Conservation (phyloP, 2,329 filamentous ascomycete species). For the Hymenoscyphus scutula region DNA sequence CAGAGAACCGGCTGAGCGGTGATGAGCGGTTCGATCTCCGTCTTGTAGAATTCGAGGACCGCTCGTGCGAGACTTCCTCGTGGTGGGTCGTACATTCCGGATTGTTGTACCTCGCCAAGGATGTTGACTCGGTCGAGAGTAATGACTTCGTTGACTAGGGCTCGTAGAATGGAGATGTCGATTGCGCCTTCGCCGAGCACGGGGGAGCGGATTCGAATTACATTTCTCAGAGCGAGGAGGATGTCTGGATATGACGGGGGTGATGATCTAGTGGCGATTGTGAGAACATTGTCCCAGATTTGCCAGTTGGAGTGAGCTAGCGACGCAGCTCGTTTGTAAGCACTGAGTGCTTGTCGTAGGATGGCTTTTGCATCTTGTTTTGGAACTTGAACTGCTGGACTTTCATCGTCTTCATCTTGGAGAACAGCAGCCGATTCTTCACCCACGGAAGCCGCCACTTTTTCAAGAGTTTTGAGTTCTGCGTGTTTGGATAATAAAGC, state of each 20-base stretch:
- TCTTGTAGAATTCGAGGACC: conserved; percentile 71
- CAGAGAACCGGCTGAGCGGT: conserved; percentile 76
- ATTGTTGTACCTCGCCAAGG: conserved; percentile 11
- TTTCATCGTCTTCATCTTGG: conserved; percentile 33
- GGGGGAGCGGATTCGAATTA: conserved; percentile 69
- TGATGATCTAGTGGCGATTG: conserved; percentile 73
- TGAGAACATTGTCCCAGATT: conserved; percentile 96
- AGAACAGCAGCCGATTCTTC: conserved; percentile 29
- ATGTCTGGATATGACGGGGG: conserved; percentile 76
- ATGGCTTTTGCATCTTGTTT: conserved; percentile 42
- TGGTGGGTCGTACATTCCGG: conserved; percentile 42
- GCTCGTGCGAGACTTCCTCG: conserved; percentile 61
- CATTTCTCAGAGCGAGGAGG: conserved; percentile 67
- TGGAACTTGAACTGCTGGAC: conserved; percentile 30
- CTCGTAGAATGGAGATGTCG: conserved; percentile 69
- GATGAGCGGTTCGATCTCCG: conserved; percentile 75
- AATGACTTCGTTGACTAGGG: conserved; percentile 70
- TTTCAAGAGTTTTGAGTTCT: conserved; percentile 44
- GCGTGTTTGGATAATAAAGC: conserved; percentile 71
- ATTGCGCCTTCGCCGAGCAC: conserved; percentile 72
- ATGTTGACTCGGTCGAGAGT: conserved; percentile 38
- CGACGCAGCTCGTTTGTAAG: conserved; percentile 82
- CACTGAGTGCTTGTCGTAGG: conserved; percentile 72
- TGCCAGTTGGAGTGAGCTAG: conserved; percentile 84
- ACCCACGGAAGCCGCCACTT: conserved; percentile 21